These are phyloP conservation scores for Cladochytrium replicatum DNA, from an alignment of 192 early-diverging fungal genomes.

Conservation along the genomic window DNA sequence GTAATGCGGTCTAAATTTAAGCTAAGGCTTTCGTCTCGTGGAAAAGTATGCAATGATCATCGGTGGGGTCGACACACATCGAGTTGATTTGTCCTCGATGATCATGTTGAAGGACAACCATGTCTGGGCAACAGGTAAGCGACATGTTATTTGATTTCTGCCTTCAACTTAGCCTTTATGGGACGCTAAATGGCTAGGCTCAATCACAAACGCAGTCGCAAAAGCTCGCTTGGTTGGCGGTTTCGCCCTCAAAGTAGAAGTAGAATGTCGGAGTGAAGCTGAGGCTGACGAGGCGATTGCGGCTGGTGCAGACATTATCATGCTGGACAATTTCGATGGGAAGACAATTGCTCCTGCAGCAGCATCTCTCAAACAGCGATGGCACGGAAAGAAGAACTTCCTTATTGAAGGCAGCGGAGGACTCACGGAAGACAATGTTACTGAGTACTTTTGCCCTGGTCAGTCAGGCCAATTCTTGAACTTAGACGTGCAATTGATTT, in stretches of 20 bases:
- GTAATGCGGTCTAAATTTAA: too few species aligned
- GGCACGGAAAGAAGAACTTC: conserved; percentile 45
- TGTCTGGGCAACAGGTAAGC: conserved; percentile 60
- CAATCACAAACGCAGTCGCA: conserved; percentile 82
- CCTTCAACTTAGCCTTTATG: too few species aligned
- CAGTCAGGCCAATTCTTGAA: neutral
- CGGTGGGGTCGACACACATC: conserved; percentile 94
- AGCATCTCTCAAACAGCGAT: conserved; percentile 63
- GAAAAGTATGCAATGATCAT: conserved; percentile 98
- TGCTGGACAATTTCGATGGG: conserved; percentile 91
- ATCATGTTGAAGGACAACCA: conserved; percentile 99
- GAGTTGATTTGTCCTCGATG: conserved; percentile 93
- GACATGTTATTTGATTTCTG: neutral
- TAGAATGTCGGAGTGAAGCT: conserved; percentile 84
- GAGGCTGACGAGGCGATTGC: conserved; percentile 94
- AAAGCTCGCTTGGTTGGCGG: conserved; percentile 74
- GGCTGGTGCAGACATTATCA: conserved; percentile 94
- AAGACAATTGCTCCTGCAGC: conserved; percentile 56
- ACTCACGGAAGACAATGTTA: conserved; percentile 78
- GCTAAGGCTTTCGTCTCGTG: conserved; percentile 83
- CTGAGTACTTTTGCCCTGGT: conserved; percentile 70
- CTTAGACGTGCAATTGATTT: neutral
- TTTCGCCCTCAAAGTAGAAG: conserved; percentile 92
- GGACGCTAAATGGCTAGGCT: too few species aligned
- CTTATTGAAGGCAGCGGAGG: conserved; percentile 95